Base-by-base conservation (phyloP, 345 rosid genomes). In the Citrus australasica region DNA sequence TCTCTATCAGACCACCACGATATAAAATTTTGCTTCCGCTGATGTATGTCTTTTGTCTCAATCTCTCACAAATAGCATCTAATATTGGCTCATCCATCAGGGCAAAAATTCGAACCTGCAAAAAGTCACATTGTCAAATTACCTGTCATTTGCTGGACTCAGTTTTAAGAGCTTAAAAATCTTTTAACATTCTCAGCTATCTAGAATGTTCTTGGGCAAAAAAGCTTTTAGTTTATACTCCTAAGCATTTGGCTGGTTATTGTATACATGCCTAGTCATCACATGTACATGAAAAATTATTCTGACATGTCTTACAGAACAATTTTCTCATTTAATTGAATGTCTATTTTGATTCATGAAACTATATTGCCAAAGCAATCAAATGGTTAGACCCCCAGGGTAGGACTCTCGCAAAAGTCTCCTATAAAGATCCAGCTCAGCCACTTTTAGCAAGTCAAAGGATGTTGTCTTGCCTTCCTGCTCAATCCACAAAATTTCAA, bases 21-120 rank as follows among this genome's bases (percentile, higher is more conserved):
- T 79, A 82, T 84, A 95, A 79, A 51, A 95, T 83, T 63, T 66
- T 83, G 86, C 98, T 89, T 73, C 88, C 92, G 27, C 82, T 46
- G 67, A 90, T 90, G 85, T 90, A 95, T 56, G 88, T 93, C 78
- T 85, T 90, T 77, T 89, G 98, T 71, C 86, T 85, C 76, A 95
- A 76, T 75, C 91, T 95, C 90, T 91, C 90, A 61, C 94, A 86
- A 71, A 95, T 89, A 17, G 88, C 85, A 79, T 95, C 97, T 81
- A 89, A 80, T 80, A 92, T 78, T 53, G 90, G 82, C 40, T 92
- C 91, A 69, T 92, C 98, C 95, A 95, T 88, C 76, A 86, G 24
- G 22, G 89, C 82, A 80, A 95, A 93, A 68, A 92, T 92, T 48
- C 92, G 87, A 71, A 95, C 95, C 98, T 93, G 86, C 76, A 85